Evolutionary conservation across 2,329 filamentous ascomycete genomes (phyloP), one percentile per base, ranked within the genome.

Genomic region (Cytospora paraplurivora): DNA sequence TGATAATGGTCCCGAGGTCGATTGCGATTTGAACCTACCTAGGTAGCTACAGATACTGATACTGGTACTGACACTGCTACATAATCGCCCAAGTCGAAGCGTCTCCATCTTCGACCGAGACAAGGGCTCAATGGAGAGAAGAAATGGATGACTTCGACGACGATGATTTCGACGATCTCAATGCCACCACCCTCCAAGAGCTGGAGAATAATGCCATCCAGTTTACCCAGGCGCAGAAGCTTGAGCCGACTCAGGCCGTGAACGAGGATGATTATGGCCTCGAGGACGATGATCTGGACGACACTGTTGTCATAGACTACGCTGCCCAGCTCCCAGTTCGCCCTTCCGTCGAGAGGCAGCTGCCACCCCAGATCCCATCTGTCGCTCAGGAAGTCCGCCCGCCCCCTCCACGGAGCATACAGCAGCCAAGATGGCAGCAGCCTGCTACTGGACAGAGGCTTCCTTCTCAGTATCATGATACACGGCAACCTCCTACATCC

Each of bases 181-280:
- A 86, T 67, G 79, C 82, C 66, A 81, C 82, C 67, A 78, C 79
- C 54, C 76, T 89, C 4, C 79, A 85, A 69, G 85, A 88, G 71
- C 82, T 90, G 66, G 87, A 90, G 71, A 82, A 83, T 69, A 82
- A 83, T 70, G 87, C 87, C 47, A 85, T 88, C 67, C 82, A 83
- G 68, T 81, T 81, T 68, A 88, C 86, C 5, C 85, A 87, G 68
- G 79, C 77, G 38, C 78, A 76, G 52, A 72, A 71, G 59, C 51
- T 66, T 0, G 63, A 27, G n/a, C 68, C 72, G 59, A 70, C 71
- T 32, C 72, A 75, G 61, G 68, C 68, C 32, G 71, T 69, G 15
- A 60, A 69, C 58, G 59, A 71, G 58, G 73, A 73, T 19, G 74
- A 78, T 27, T 77, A 78, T 52, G 76, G 78, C n/a, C 77, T 82